Percentiles rank a stretch among this genome's conserved stretches.
These are phyloP conservation scores for Aquilaria malaccensis DNA, from an alignment of 345 rosid genomes.

Conservation along the genomic window DNA sequence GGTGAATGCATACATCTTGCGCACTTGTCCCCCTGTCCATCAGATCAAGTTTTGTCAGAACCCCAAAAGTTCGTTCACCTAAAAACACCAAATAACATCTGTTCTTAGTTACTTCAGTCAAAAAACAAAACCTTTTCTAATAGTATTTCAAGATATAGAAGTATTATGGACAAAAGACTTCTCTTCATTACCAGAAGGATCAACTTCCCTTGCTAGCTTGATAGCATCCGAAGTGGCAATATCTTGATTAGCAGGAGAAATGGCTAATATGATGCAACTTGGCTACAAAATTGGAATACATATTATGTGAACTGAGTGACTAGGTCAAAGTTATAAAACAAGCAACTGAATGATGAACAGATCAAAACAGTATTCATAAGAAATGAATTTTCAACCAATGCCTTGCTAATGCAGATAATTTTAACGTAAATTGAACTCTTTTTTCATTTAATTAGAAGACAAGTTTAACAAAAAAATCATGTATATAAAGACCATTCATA, in stretches of 20 bases:
- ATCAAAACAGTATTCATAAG: too few species aligned
- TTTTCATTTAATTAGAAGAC: too few species aligned
- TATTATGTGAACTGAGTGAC: slow-evolving; percentile 10
- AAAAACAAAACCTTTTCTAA: background rate
- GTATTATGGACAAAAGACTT: slow-evolving; percentile 11
- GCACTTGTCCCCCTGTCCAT: slow-evolving; percentile 99
- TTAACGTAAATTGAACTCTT: too few species aligned
- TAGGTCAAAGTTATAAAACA: too few species aligned
- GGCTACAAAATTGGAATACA: slow-evolving; percentile 55
- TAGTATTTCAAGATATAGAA: slow-evolving; percentile 1
- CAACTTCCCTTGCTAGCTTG: slow-evolving; percentile 99
- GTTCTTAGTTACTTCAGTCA: slow-evolving; percentile 6
- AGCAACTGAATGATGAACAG: too few species aligned
- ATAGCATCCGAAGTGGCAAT: slow-evolving; percentile 99
- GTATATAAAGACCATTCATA: too few species aligned
- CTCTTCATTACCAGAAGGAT: slow-evolving; percentile 69
- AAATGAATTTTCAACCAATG: too few species aligned
- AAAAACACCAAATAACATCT: slow-evolving; percentile 12
- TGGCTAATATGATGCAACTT: slow-evolving; percentile 93
- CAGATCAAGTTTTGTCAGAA: slow-evolving; percentile 93
- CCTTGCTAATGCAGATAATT: too few species aligned
- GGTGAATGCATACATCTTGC: slow-evolving; percentile 47
- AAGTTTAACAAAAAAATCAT: too few species aligned
- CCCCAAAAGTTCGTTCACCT: slow-evolving; percentile 99
- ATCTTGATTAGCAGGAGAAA: slow-evolving; percentile 99